Evolutionary conservation across 2,329 filamentous ascomycete genomes (phyloP).

Genomic region (Fonsecaea erecta): DNA sequence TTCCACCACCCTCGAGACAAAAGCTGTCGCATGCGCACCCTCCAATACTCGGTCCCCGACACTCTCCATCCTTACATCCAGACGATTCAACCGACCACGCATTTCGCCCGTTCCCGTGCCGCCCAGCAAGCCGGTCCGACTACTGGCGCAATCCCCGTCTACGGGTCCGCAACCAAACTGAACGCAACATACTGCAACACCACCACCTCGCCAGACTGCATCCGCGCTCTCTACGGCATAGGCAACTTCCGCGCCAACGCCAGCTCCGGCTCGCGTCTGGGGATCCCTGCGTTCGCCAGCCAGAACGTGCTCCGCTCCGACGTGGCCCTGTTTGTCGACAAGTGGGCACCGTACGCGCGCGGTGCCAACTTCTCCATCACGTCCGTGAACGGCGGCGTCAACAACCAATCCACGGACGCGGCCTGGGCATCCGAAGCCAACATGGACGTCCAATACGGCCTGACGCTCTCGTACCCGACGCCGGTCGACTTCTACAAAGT

Average conservation of each 20-base stretch:
- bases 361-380: conserved; percentile 62
- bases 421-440: conserved; percentile 55
- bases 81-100: conserved; percentile 68
- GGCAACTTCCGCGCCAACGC: conserved; percentile 20
- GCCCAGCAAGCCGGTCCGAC: conserved; percentile 42
- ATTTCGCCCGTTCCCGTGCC: conserved; percentile 53
- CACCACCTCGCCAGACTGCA: conserved; percentile 54
- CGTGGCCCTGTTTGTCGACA: conserved; percentile 60
- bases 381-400: conserved; percentile 60
- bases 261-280: conserved; percentile 51
- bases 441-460: conserved; percentile 62
- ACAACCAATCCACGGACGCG: conserved; percentile 52
- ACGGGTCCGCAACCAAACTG: conserved; percentile 17
- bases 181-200: conserved; percentile 43
- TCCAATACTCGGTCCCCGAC: conserved; percentile 66
- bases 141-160: conserved; percentile 1
- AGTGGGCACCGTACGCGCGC: conserved; percentile 58
- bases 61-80: conserved; percentile 60
- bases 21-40: conserved; percentile 57
- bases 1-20: conserved; percentile 52
- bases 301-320: conserved; percentile 60
- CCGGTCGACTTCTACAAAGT: conserved; percentile 61
- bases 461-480: conserved; percentile 60
- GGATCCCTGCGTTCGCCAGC: conserved; percentile 56
- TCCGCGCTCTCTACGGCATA: conserved; percentile 50